A percentile compares a stretch with the other conserved stretches of the same genome.
Evolutionary conservation across 2,329 filamentous ascomycete genomes (phyloP).

Genomic region (Rasamsonia emersonii): DNA sequence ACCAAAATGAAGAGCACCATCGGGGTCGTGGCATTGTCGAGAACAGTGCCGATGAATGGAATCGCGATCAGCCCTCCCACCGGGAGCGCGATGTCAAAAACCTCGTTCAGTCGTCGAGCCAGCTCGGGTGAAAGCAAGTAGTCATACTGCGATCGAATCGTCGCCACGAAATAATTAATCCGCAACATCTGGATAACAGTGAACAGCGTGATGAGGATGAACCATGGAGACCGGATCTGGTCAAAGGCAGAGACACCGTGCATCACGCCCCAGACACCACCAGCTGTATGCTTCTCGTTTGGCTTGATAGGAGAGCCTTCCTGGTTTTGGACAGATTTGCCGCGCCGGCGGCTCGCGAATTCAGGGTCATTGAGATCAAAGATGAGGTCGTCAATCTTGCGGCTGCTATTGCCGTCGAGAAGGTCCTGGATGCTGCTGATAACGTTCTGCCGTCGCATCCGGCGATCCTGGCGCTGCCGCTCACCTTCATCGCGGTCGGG

Average conservation of each 20-base stretch:
- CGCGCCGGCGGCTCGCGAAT: slow-evolving; percentile 4
- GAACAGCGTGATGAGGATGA: slow-evolving; percentile 72
- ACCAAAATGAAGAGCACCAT: slow-evolving; percentile 65
- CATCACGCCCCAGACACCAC: slow-evolving; percentile 77
- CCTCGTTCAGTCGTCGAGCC: slow-evolving; percentile 65
- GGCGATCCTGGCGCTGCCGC: slow-evolving; percentile 45
- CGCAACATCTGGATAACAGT: slow-evolving; percentile 68
- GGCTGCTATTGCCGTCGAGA: slow-evolving; percentile 43
- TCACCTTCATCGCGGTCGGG: slow-evolving; percentile 39
- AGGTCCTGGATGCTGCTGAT: slow-evolving; percentile 65
- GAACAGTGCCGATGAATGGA: slow-evolving; percentile 72
- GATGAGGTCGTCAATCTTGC: slow-evolving; percentile 11
- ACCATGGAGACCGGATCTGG: slow-evolving; percentile 77
- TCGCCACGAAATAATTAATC: slow-evolving; percentile 91
- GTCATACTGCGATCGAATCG: slow-evolving; percentile 72
- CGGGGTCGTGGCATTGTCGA: slow-evolving; percentile 67
- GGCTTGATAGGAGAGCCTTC: slow-evolving; percentile 19
- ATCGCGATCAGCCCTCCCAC: slow-evolving; percentile 76
- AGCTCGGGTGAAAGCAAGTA: slow-evolving; percentile 58
- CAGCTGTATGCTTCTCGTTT: slow-evolving; percentile 11
- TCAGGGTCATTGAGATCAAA: slow-evolving; percentile 10
- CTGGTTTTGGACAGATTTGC: slow-evolving; percentile 4
- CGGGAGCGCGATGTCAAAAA: slow-evolving; percentile 80
- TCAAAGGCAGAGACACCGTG: slow-evolving; percentile 61
- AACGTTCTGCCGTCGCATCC: slow-evolving; percentile 52